phyloP scores from a whole-genome alignment of 352 stramenopile genomes.

The Thalassiosira hispida region DNA sequence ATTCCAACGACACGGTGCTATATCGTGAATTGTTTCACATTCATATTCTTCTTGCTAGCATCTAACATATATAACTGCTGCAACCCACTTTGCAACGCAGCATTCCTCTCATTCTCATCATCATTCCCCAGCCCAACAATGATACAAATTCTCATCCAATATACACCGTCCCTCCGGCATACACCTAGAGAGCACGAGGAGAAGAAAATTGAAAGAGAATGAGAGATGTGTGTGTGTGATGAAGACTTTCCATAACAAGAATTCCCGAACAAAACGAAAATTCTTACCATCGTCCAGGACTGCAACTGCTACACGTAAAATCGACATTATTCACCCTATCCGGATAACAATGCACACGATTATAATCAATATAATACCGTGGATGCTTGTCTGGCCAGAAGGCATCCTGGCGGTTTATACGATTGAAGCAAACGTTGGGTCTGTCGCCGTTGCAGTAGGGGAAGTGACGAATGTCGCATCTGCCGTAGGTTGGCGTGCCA shows the following conservation, averaged over 20 bases:
- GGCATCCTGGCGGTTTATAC: constrained; percentile 73
- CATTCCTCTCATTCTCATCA: constrained; percentile 8
- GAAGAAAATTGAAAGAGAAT: background rate
- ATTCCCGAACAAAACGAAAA: too few species aligned
- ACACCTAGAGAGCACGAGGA: background rate
- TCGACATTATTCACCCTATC: constrained; percentile 48
- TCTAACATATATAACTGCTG: too few species aligned
- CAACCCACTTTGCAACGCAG: too few species aligned
- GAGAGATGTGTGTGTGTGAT: background rate
- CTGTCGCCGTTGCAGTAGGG: constrained; percentile 57
- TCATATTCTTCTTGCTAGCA: too few species aligned
- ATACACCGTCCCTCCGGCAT: constrained; percentile 72
- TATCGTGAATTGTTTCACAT: too few species aligned
- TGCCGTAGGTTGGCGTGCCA: constrained; percentile 50
- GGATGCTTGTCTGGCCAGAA: constrained; percentile 77
- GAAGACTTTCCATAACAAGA: too few species aligned
- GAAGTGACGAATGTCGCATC: constrained; percentile 72
- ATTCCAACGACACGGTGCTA: too few species aligned
- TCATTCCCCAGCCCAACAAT: constrained; percentile 52
- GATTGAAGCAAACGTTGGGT: constrained; percentile 79
- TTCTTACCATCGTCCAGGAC: constrained; percentile 75
- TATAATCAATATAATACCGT: constrained; percentile 83
- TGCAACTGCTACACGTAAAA: constrained; percentile 72
- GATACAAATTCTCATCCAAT: constrained; percentile 74
- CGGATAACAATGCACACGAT: constrained; percentile 78